phyloP scores from a whole-genome alignment of 306 rosid genomes.

The Gleditsia sinensis region DNA sequence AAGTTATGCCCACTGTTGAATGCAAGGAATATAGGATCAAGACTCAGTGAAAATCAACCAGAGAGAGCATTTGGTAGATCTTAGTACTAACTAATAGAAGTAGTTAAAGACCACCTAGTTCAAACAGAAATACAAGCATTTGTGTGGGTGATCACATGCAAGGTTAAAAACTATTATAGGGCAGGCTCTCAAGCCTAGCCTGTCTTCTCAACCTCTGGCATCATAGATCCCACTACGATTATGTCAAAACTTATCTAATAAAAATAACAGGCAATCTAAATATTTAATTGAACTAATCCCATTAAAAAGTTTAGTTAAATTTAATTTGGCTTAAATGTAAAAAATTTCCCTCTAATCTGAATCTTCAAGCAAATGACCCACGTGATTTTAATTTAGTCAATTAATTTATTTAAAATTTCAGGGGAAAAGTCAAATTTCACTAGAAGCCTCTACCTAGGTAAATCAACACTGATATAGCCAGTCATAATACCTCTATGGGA shows the following conservation, averaged over 20 bases:
- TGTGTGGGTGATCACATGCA: conserved; percentile 11
- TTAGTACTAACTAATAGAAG: neutral
- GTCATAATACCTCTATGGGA: conserved; percentile 77
- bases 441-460: conserved; percentile 17
- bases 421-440: conserved; percentile 24
- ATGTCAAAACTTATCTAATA: neutral
- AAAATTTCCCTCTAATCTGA: neutral
- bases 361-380: neutral
- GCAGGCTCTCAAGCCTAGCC: conserved; percentile 16
- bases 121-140: neutral
- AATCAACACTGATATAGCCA: neutral
- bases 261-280: neutral
- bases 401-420: neutral
- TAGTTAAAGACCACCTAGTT: conserved; percentile 19
- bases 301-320: neutral
- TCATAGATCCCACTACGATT: neutral
- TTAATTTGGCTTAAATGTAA: neutral
- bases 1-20: conserved; percentile 21
- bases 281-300: neutral
- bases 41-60: conserved; percentile 1
- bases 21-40: neutral
- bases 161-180: neutral
- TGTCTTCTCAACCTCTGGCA: conserved; percentile 15
- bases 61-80: conserved; percentile 3
- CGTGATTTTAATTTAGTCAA: neutral